Evolutionary conservation across 306 rosid species (phyloP), one percentile per base, ranked within the genome.

Genomic region (Acacia crassicarpa): DNA sequence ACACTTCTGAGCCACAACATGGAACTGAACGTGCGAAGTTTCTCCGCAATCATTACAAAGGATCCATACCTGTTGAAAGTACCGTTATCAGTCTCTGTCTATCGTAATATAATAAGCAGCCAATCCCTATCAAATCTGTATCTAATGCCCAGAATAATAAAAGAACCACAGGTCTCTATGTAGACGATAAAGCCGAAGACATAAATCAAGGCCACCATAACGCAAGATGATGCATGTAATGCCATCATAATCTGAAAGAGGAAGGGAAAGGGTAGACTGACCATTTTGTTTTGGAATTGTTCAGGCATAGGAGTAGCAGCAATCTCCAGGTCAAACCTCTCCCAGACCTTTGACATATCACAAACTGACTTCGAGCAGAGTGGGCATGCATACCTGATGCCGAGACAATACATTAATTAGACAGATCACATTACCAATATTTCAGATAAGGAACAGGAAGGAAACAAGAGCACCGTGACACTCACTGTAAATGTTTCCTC

Each of bases 331-430:
- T 94, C 98, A 58, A 89, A 79, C 83, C 84, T 89, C 84, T 93
- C 98, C 98, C 98, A 95, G 51, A 93, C 94, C 81, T 85, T 89
- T 48, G 98, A 93, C 99, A 95, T 93, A 75, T 93, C 98, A 82
- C 92, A 93, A 25, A 93, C 92, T 1, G 99, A 91, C 83, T 91
- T 93, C 12, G 97, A 91, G 89, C 95, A 95, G 61, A 93, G 89
- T 41, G 99, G 99, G 85, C 99, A 93, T 23, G 93, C 91, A 70
- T 89, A 93, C 81, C 98, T 95, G 88, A 75, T 56, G 38, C 5
- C 61, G 25, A 62, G 67, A 53, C 56, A 68, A 80, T 0, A 40
- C 38, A 69, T 54, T 32, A 14, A 20, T 86, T 4, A 35, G 62
- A 40, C 67, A 33, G 53, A 10, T 9, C 14, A 56, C 45, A 10